Percentiles rank a stretch among this genome's conserved stretches.
phyloP scores from a whole-genome alignment of 805 yeast genomes.

The Saccharomyces jurei region DNA sequence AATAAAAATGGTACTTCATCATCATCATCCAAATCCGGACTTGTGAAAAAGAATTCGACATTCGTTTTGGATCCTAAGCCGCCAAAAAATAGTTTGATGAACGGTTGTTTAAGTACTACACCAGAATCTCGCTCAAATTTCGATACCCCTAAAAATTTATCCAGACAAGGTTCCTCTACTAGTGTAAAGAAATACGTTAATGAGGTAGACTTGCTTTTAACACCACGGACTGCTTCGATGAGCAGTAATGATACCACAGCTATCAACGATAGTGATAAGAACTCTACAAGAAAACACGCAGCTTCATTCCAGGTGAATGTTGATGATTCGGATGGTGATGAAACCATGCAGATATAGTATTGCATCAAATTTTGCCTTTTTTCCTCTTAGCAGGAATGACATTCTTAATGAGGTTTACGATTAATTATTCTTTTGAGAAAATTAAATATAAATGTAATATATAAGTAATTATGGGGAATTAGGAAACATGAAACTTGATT shows the following conservation, averaged over 20 bases:
- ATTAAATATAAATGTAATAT: neutral
- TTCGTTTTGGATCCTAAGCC: slow-evolving; percentile 27
- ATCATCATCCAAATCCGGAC: slow-evolving; percentile 6
- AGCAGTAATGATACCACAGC: neutral
- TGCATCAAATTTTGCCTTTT: neutral
- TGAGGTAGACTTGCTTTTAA: neutral
- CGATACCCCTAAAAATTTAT: slow-evolving; percentile 22
- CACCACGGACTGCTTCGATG: neutral
- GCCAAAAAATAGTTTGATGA: slow-evolving; percentile 25
- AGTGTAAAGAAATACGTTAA: slow-evolving; percentile 3
- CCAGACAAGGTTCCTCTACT: slow-evolving; percentile 17
- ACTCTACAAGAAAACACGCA: neutral
- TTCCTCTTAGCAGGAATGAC: neutral
- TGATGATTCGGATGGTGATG: neutral
- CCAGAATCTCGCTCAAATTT: slow-evolving; percentile 27
- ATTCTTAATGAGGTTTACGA: neutral
- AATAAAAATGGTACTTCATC: slow-evolving; percentile 3
- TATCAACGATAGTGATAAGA: neutral
- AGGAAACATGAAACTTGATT: neutral
- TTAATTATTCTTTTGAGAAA: neutral
- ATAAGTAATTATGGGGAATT: neutral
- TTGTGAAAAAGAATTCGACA: slow-evolving; percentile 18
- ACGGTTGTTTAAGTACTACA: slow-evolving; percentile 26
- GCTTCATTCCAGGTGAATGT: neutral
- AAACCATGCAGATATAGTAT: neutral